Percentiles rank a stretch among this genome's conserved stretches.
Evolutionary conservation across 1,139 yeast species (phyloP).

Genomic region (Sugiyamaella grinbergsii): DNA sequence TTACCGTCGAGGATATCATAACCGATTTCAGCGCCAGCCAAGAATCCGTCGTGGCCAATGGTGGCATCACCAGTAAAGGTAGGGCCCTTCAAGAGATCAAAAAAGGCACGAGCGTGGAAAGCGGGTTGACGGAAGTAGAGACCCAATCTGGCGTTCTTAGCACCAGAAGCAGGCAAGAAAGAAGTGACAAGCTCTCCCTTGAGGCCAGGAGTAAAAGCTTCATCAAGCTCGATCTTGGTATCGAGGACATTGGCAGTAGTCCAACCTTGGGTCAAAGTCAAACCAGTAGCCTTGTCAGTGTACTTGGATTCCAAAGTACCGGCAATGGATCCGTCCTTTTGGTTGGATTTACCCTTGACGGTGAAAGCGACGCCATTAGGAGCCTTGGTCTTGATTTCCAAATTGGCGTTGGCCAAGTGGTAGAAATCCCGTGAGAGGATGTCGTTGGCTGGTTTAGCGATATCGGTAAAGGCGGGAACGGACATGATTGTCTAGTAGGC

Average conservation of each 20-base stretch:
- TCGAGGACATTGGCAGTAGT: slow-evolving; percentile 88
- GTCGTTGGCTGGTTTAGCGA: slow-evolving; percentile 87
- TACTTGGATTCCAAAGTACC: slow-evolving; percentile 92
- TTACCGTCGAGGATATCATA: slow-evolving; percentile 92
- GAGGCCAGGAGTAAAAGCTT: slow-evolving; percentile 92
- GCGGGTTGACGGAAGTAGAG: slow-evolving; percentile 91
- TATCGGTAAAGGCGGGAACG: slow-evolving; percentile 58
- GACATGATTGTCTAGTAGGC: slow-evolving; percentile 41
- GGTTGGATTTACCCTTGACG: slow-evolving; percentile 86
- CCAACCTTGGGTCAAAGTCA: slow-evolving; percentile 97
- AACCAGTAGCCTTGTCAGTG: slow-evolving; percentile 90
- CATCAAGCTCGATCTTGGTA: slow-evolving; percentile 91
- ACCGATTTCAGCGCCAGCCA: slow-evolving; percentile 96
- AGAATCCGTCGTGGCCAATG: slow-evolving; percentile 93
- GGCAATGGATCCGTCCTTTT: slow-evolving; percentile 76
- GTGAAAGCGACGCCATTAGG: slow-evolving; percentile 97
- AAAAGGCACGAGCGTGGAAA: slow-evolving; percentile 91
- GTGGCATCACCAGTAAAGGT: slow-evolving; percentile 93
- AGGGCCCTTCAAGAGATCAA: slow-evolving; percentile 95
- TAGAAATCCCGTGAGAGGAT: slow-evolving; percentile 89
- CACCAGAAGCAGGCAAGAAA: slow-evolving; percentile 77
- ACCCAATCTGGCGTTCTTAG: slow-evolving; percentile 89
- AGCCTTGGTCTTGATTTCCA: slow-evolving; percentile 89
- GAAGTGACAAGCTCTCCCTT: slow-evolving; percentile 91
- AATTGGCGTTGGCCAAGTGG: slow-evolving; percentile 84